phyloP scores from a whole-genome alignment of 2,329 filamentous ascomycete genomes.

The Colletotrichum orchidophilum region DNA sequence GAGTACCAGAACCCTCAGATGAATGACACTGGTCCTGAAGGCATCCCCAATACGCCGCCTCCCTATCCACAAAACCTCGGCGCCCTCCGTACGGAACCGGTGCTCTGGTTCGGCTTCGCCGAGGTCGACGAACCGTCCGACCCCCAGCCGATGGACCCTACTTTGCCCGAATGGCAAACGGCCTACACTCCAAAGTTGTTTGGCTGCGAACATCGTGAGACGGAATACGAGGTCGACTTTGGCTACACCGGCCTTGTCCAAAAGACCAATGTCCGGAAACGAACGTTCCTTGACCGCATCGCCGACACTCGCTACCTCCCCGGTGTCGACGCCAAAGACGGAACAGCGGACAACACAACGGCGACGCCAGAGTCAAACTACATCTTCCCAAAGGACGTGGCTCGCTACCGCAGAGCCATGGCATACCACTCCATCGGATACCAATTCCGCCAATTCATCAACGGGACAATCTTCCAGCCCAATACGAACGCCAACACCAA shows the following conservation, averaged over 20 bases:
- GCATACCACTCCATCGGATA: conserved; percentile 45
- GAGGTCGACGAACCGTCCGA: conserved; percentile 38
- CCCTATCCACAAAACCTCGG: conserved; percentile 42
- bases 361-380: conserved; percentile 40
- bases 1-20: conserved; percentile 42
- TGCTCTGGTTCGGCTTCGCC: conserved; percentile 48
- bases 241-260: conserved; percentile 40
- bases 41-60: conserved; percentile 36
- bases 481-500: conserved; percentile 41
- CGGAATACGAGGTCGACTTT: conserved; percentile 43
- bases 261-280: conserved; percentile 34
- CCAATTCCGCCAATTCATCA: conserved; percentile 41
- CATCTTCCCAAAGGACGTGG: conserved; percentile 37
- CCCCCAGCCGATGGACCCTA: conserved; percentile 31
- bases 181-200: conserved; percentile 45
- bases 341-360: conserved; percentile 44
- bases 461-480: conserved; percentile 42
- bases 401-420: conserved; percentile 41
- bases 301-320: conserved; percentile 41
- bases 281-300: conserved; percentile 38
- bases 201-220: conserved; percentile 47
- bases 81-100: conserved; percentile 45
- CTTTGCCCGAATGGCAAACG: conserved; percentile 39
- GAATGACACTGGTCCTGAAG: conserved; percentile 37
- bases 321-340: conserved; percentile 41